Base-by-base conservation (phyloP, 73 alveolate species). In the Symbiodinium pilosum region DNA sequence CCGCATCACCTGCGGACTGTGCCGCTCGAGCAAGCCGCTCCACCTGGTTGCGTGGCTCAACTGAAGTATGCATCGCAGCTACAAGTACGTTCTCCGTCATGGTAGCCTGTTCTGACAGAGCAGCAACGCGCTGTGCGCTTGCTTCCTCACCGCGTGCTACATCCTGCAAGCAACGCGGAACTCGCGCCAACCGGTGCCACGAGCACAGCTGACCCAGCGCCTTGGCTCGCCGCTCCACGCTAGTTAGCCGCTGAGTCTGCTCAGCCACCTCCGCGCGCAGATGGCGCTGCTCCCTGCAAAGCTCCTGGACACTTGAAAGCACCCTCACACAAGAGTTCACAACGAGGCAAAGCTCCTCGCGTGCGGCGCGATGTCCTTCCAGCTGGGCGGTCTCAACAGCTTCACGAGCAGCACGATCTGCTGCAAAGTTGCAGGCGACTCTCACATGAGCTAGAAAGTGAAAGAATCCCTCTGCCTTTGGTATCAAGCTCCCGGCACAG, bases 91-190 rank as follows among this genome's bases (percentile, higher is more conserved):
- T 54, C 7, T 5, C 73, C 24, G 12, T 30, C 36, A 36, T 24
- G 2, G 16, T 56, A 7, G 43, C 95, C 97, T 91, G 97, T 88
- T 91, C 89, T 69, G 97, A 39, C 51, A 91, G 81, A 43, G 24
- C 56, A 11, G 56, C 87, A 16, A 91, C 77, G 39, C 81, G 77
- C 88, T 68, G 97, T 8, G 52, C 39, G 86, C 95, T 59, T 24
- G 87, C 44, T 24, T 59, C 88, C 34, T 91, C 97, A 39, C 87
- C 97, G 42, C 75, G 34, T 64, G 81, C 81, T 38, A 64, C 38
- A 28, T 64, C 81, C 81, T 64, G 81, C 81, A 26, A n/a, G n/a
- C n/a, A n/a, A n/a, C n/a, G n/a, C n/a, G n/a, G n/a, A n/a, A n/a
- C n/a, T n/a, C n/a, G n/a, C n/a, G n/a, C n/a, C n/a, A n/a, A n/a